Conservation (phyloP, 345 rosid genomes). For the Cochlearia excelsa region DNA sequence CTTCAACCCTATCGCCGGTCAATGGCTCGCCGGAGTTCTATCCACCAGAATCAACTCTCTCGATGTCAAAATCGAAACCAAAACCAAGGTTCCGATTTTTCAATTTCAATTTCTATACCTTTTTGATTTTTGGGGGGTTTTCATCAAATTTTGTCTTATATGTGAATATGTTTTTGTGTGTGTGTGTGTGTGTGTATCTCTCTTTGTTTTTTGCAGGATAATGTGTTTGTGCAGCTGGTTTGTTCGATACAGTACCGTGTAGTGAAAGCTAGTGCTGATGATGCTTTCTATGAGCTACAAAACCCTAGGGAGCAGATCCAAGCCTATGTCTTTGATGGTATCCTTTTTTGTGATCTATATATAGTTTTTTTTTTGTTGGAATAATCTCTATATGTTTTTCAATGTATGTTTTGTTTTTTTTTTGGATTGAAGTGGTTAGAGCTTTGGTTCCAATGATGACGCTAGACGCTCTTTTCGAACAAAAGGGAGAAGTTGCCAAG, state of each 20-base stretch:
- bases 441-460: constrained; percentile 89
- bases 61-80: constrained; percentile 89
- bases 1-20: constrained; percentile 71
- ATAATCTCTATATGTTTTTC: background rate
- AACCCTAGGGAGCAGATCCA: constrained; percentile 93
- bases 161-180: too few species aligned
- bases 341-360: background rate
- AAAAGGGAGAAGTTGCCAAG: constrained; percentile 95
- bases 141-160: background rate
- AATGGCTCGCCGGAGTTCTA: constrained; percentile 78
- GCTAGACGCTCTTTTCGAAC: constrained; percentile 89
- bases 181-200: background rate
- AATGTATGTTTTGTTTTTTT: background rate
- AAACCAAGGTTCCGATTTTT: constrained; percentile 58
- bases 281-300: constrained; percentile 94
- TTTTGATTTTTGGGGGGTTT: background rate
- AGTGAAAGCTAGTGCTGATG: constrained; percentile 72
- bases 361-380: background rate
- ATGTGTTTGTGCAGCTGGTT: constrained; percentile 90
- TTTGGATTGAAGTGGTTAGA: constrained; percentile 63
- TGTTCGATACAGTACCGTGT: constrained; percentile 93
- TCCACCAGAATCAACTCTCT: constrained; percentile 85
- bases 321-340: constrained; percentile 96
- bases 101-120: background rate
- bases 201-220: constrained; percentile 49